These are phyloP conservation scores for Verticillium nonalfalfae DNA, from an alignment of 2,329 filamentous ascomycete genomes.

Conservation along the genomic window DNA sequence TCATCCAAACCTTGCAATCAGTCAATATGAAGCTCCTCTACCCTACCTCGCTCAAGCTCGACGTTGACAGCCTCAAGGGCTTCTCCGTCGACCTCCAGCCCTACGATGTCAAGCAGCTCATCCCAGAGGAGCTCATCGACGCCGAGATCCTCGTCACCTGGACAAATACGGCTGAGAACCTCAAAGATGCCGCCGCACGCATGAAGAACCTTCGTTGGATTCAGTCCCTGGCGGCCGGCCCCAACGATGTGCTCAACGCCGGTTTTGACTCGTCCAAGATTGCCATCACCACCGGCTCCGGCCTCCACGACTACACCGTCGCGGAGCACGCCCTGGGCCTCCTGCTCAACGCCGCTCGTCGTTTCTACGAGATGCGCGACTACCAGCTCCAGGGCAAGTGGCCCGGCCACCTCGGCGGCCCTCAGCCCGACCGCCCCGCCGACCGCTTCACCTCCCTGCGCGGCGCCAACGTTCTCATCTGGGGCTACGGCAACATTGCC, in stretches of 20 bases:
- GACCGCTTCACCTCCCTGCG: conserved; percentile 53
- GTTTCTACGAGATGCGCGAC: conserved; percentile 58
- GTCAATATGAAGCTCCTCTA: conserved; percentile 57
- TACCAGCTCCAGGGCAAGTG: conserved; percentile 50
- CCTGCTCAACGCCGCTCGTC: conserved; percentile 46
- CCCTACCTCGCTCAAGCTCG: conserved; percentile 55
- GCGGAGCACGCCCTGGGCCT: conserved; percentile 58
- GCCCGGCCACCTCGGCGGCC: conserved; percentile 55
- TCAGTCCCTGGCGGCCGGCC: conserved; percentile 59
- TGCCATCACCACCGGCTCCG: conserved; percentile 54
- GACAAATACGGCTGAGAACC: conserved; percentile 52
- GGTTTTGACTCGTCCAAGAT: conserved; percentile 49
- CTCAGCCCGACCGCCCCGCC: conserved; percentile 50
- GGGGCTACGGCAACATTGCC: conserved; percentile 63
- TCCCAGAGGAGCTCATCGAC: conserved; percentile 52
- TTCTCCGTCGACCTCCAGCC: conserved; percentile 51
- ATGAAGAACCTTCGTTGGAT: conserved; percentile 57
- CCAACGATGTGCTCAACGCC: conserved; percentile 57
- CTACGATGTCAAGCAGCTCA: conserved; percentile 50
- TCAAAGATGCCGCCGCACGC: conserved; percentile 47
- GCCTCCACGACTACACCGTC: conserved; percentile 58
- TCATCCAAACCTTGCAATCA: not conserved
- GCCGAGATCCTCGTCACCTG: conserved; percentile 57
- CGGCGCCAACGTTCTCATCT: conserved; percentile 51
- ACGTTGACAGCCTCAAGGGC: conserved; percentile 48